These are phyloP conservation scores for Cladophialophora chaetospira DNA, from an alignment of 2,329 filamentous ascomycete genomes.

Conservation along the genomic window DNA sequence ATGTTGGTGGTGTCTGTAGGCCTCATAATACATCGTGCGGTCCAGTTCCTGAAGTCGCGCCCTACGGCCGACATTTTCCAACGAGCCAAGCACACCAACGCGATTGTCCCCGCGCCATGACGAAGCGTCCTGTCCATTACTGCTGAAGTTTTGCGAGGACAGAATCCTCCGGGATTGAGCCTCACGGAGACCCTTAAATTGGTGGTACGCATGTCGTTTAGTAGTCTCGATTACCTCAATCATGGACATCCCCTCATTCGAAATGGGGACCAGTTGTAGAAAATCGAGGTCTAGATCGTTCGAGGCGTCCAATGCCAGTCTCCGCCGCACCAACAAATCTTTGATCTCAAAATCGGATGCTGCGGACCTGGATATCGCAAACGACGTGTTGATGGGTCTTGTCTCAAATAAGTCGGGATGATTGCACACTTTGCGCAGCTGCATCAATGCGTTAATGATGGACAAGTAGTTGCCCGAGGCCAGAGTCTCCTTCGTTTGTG, in stretches of 20 bases:
- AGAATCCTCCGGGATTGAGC: constrained; percentile 60
- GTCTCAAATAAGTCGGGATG: constrained; percentile 97
- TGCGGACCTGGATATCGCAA: constrained; percentile 82
- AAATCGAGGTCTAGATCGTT: constrained; percentile 71
- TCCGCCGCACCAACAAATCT: constrained; percentile 68
- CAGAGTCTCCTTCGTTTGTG: constrained; percentile 84
- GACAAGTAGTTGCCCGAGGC: constrained; percentile 94
- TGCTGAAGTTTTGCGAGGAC: background rate
- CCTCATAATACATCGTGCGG: constrained; percentile 77
- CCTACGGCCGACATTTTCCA: constrained; percentile 72
- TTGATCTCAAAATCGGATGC: constrained; percentile 72
- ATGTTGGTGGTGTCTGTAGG: constrained; percentile 73
- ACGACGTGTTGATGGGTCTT: constrained; percentile 93
- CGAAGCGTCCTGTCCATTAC: constrained; percentile 36
- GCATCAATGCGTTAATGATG: constrained; percentile 98
- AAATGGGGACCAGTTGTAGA: constrained; percentile 74
- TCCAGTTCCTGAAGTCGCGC: constrained; percentile 76
- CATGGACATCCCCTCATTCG: constrained; percentile 66
- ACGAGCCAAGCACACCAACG: constrained; percentile 67
- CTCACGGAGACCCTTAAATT: constrained; percentile 70
- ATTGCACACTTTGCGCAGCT: constrained; percentile 95
- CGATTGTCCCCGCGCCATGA: constrained; percentile 28
- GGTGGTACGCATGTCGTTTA: constrained; percentile 69
- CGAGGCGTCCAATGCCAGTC: constrained; percentile 62
- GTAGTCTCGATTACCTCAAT: constrained; percentile 56